These are phyloP conservation scores for Dactylellina haptotyla DNA, from an alignment of 2,329 filamentous ascomycete species.

Conservation along the genomic window DNA sequence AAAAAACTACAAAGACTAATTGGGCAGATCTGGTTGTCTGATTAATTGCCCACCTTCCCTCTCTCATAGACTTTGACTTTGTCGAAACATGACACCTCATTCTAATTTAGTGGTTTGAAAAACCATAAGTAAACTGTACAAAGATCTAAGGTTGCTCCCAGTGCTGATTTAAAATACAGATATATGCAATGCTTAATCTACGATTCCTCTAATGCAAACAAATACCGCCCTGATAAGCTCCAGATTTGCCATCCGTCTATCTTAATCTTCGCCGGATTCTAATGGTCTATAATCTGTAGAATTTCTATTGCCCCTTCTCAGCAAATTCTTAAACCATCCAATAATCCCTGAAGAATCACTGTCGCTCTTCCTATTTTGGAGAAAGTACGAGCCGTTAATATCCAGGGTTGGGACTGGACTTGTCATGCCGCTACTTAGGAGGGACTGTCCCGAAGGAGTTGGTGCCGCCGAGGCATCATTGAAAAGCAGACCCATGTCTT, in stretches of 20 bases:
- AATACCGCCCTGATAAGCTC: background rate
- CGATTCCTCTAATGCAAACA: background rate
- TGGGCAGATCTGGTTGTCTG: background rate
- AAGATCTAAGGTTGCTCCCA: background rate
- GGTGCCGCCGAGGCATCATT: conserved; percentile 70
- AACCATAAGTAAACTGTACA: background rate
- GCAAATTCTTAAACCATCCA: conserved; percentile 76
- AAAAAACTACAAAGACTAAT: conserved; percentile 25
- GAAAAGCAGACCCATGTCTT: conserved; percentile 96
- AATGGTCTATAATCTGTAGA: conserved; percentile 62
- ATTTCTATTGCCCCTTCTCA: conserved; percentile 65
- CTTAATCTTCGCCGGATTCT: conserved; percentile 56
- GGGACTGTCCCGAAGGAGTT: conserved; percentile 59
- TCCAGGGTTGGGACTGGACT: conserved; percentile 81
- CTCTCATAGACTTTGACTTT: no score
- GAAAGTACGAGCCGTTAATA: conserved; percentile 68
- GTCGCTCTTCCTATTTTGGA: conserved; percentile 16
- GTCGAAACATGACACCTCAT: no score
- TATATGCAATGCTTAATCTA: no score
- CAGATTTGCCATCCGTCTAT: conserved; percentile 5
- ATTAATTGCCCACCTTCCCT: no score
- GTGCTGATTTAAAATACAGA: background rate
- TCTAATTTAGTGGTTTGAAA: no score
- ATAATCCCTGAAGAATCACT: conserved; percentile 67
- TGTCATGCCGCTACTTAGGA: conserved; percentile 67